A percentile compares a stretch with the other conserved stretches of the same genome.
phyloP scores from a whole-genome alignment of 108 stramenopile genomes.

The Nitzschia inconspicua region DNA sequence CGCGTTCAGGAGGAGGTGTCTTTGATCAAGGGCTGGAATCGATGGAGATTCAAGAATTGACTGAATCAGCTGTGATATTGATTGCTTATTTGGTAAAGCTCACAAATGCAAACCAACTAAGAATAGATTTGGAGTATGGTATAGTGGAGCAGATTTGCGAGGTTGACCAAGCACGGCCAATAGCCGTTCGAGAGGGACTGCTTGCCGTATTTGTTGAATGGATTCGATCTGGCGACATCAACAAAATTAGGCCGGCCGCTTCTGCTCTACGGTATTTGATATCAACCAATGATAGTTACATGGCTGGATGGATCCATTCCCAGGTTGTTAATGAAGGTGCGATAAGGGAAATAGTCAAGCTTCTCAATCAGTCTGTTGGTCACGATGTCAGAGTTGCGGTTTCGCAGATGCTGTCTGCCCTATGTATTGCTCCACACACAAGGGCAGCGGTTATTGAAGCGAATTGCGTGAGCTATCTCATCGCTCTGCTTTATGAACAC shows the following conservation, averaged over 20 bases:
- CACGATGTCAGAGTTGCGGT: conserved; percentile 47
- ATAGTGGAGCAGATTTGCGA: conserved; percentile 61
- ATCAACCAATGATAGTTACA: conserved; percentile 50
- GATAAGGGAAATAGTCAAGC: conserved; percentile 42
- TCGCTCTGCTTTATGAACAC: conserved; percentile 42
- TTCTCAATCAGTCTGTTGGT: conserved; percentile 32
- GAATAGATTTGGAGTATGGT: conserved; percentile 20
- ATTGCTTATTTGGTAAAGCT: conserved; percentile 39
- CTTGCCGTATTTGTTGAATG: conserved; percentile 48
- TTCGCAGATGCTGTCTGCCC: conserved; percentile 49
- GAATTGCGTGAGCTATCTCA: conserved; percentile 43
- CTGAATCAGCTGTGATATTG: conserved; percentile 48
- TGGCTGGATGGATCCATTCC: conserved; percentile 76
- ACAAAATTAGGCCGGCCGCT: conserved; percentile 41
- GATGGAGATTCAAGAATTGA: conserved; percentile 42
- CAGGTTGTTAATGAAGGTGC: conserved; percentile 66
- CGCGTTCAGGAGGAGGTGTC: conserved; percentile 12
- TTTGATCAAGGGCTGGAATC: conserved; percentile 41
- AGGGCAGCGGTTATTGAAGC: conserved; percentile 58
- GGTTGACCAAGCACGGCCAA: conserved; percentile 42
- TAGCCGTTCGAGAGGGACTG: conserved; percentile 61
- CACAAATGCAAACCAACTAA: not conserved
- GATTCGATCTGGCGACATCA: conserved; percentile 41
- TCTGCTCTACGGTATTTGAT: conserved; percentile 49
- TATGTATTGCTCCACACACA: conserved; percentile 60